Percentiles rank a stretch among this genome's conserved stretches.
Evolutionary conservation across 2,329 filamentous ascomycete genomes (phyloP).

Genomic region (Simplicillium sp.): DNA sequence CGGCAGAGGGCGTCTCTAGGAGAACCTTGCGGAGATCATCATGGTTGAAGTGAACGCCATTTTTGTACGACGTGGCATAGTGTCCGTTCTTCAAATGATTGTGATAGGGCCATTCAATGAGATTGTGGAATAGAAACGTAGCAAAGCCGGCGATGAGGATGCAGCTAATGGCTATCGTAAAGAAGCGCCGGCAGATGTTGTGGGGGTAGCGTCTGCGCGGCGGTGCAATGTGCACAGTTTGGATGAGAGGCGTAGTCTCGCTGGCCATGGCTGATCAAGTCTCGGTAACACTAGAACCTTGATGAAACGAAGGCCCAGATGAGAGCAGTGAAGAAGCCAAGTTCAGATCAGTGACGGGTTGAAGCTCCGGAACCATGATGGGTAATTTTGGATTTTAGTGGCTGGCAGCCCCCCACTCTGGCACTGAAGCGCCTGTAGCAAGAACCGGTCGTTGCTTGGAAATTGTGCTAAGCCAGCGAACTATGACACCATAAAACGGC

Average conservation of each 20-base stretch:
- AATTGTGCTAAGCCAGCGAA: no score
- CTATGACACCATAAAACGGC: no score
- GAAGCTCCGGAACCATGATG: conserved; percentile 23
- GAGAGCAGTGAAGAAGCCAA: conserved; percentile 3
- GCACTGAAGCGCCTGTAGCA: neutral
- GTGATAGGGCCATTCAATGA: conserved; percentile 28
- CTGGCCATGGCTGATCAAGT: conserved; percentile 15
- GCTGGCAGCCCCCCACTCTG: neutral
- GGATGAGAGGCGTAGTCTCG: conserved; percentile 60
- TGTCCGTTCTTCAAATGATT: conserved; percentile 18
- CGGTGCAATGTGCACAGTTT: conserved; percentile 47
- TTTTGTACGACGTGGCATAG: conserved; percentile 16
- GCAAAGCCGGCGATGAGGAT: conserved; percentile 41
- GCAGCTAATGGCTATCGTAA: conserved; percentile 50
- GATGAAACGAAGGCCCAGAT: neutral
- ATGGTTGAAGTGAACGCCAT: conserved; percentile 22
- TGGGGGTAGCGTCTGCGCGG: conserved; percentile 48
- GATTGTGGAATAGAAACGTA: conserved; percentile 37
- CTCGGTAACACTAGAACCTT: neutral
- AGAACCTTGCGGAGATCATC: conserved; percentile 47
- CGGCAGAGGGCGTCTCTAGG: conserved; percentile 46
- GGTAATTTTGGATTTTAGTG: conserved; percentile 1
- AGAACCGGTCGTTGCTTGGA: neutral
- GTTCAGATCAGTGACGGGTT: no score
- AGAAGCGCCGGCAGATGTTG: conserved; percentile 54